Percentiles rank a stretch among this genome's conserved stretches.
Conservation (phyloP, 2,329 filamentous ascomycete species). For the Paramyrothecium roridum region DNA sequence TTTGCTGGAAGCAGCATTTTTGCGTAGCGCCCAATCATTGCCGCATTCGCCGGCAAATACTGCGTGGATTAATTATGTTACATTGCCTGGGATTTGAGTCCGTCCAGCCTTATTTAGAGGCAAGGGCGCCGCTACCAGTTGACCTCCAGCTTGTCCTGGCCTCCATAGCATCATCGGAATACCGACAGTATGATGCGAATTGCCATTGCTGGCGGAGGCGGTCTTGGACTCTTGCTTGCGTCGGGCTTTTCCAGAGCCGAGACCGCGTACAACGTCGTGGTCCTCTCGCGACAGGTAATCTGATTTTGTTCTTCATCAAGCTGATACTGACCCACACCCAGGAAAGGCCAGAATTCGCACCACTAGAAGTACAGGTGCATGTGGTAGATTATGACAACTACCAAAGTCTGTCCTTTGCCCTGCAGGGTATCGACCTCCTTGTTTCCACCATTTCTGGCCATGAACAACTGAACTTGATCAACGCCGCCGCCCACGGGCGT, state of each 20-base stretch:
- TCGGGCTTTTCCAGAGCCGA: slow-evolving; percentile 53
- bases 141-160: not conserved
- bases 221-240: slow-evolving; percentile 41
- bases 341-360: slow-evolving; percentile 51
- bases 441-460: slow-evolving; percentile 69
- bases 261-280: slow-evolving; percentile 64
- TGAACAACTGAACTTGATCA: slow-evolving; percentile 68
- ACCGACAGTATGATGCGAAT: slow-evolving; percentile 41
- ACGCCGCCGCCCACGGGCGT: slow-evolving; percentile 61
- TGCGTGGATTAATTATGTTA: not conserved
- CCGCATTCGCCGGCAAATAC: not conserved
- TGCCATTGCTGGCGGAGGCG: slow-evolving; percentile 43
- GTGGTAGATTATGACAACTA: slow-evolving; percentile 64
- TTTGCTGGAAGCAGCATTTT: not conserved
- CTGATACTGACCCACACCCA: slow-evolving; percentile 25
- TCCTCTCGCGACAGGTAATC: slow-evolving; percentile 56
- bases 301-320: not conserved
- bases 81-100: not conserved
- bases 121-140: not conserved
- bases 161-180: not conserved
- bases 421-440: slow-evolving; percentile 71
- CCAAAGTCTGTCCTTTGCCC: slow-evolving; percentile 57
- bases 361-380: slow-evolving; percentile 61
- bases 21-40: not conserved
- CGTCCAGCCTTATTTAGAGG: not conserved